These are phyloP conservation scores for Botrytis deweyae DNA, from an alignment of 2,329 filamentous ascomycete genomes.

Conservation along the genomic window DNA sequence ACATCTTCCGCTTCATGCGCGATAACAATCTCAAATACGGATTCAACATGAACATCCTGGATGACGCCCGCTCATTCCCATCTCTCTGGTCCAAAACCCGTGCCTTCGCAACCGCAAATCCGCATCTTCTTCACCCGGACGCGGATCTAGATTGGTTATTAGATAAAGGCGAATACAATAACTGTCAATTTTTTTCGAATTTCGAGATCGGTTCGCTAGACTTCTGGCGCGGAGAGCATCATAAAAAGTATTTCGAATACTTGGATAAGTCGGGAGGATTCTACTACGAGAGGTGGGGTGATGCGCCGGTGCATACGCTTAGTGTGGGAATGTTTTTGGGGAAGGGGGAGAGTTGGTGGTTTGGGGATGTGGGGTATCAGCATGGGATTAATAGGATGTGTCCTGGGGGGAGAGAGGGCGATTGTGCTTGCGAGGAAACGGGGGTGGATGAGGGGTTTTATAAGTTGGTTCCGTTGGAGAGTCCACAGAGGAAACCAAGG, in stretches of 20 bases:
- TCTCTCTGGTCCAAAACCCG: conserved; percentile 92
- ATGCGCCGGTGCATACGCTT: conserved; percentile 94
- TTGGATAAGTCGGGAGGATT: conserved; percentile 90
- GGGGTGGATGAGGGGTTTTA: conserved; percentile 48
- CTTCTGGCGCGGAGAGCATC: conserved; percentile 79
- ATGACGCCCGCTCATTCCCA: conserved; percentile 89
- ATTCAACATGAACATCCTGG: conserved; percentile 81
- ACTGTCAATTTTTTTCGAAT: conserved; percentile 99
- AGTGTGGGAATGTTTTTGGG: conserved; percentile 80
- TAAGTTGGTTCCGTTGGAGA: conserved; percentile 48
- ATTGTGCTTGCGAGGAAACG: conserved; percentile 46
- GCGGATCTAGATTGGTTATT: conserved; percentile 88
- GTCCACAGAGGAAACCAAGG: conserved; percentile 47
- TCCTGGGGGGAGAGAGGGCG: conserved; percentile 35
- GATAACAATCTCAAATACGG: conserved; percentile 81
- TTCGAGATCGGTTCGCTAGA: conserved; percentile 92
- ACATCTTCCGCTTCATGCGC: conserved; percentile 82
- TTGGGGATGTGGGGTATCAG: conserved; percentile 96
- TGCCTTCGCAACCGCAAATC: conserved; percentile 84
- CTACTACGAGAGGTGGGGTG: conserved; percentile 97
- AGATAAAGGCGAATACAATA: conserved; percentile 89
- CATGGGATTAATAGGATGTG: conserved; percentile 58
- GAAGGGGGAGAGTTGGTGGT: conserved; percentile 94
- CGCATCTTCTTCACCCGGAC: conserved; percentile 75
- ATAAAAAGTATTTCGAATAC: conserved; percentile 78